These are phyloP conservation scores for Rhizoclosmatium sp. DNA, from an alignment of 192 early-diverging fungal species.

Conservation along the genomic window DNA sequence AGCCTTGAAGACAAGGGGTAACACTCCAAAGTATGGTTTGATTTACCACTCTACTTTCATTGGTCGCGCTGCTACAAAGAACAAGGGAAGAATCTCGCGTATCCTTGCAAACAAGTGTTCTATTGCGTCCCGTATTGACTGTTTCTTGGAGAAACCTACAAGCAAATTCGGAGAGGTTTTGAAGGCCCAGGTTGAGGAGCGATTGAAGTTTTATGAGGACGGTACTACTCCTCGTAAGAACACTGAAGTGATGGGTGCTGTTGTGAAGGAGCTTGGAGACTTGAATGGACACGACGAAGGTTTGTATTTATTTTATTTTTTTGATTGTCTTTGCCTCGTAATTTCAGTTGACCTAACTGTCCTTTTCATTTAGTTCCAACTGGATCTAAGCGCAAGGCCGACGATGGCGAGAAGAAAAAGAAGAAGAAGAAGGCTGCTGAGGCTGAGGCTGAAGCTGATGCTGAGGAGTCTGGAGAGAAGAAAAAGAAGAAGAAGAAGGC, in stretches of 20 bases:
- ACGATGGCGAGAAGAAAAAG: constrained; percentile 48
- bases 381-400: constrained; percentile 31
- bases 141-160: constrained; percentile 86
- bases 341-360: background rate
- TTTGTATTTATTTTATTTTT: constrained; percentile 8
- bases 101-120: constrained; percentile 98
- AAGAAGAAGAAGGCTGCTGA: constrained; percentile 53
- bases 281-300: constrained; percentile 50
- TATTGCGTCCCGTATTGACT: constrained; percentile 96
- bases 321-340: background rate
- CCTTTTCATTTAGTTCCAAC: background rate
- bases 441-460: constrained; percentile 66
- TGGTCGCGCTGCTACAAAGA: constrained; percentile 94
- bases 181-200: constrained; percentile 95
- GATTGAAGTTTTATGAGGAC: constrained; percentile 92
- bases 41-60: constrained; percentile 99
- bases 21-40: constrained; percentile 99
- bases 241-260: constrained; percentile 84
- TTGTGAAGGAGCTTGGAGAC: constrained; percentile 71
- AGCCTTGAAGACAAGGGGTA: constrained; percentile 95
- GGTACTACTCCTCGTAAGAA: constrained; percentile 89
- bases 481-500: constrained; percentile 56
- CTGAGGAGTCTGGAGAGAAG: constrained; percentile 54
- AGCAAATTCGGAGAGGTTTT: constrained; percentile 92
- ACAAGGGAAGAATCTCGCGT: constrained; percentile 98